phyloP scores from a whole-genome alignment of 371 early-diverging fungal species.

The Mucor saturninus region DNA sequence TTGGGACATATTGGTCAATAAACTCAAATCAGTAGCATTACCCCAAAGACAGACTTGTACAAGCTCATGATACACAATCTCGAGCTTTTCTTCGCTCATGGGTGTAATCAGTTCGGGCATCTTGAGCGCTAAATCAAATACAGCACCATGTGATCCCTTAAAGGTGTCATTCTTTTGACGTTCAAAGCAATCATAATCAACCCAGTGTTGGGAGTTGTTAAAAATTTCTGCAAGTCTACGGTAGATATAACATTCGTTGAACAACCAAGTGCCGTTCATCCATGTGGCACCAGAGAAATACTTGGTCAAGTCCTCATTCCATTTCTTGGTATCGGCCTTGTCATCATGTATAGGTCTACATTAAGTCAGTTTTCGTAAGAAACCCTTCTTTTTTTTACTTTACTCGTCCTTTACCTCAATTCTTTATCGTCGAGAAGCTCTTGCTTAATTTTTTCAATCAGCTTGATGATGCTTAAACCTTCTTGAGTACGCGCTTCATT shows the following conservation, averaged over 20 bases:
- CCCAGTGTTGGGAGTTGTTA: slow-evolving; percentile 63
- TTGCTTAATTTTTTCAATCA: slow-evolving; percentile 66
- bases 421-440: slow-evolving; percentile 70
- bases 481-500: slow-evolving; percentile 47
- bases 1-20: slow-evolving; percentile 74
- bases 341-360: slow-evolving; percentile 64
- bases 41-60: slow-evolving; percentile 86
- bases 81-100: slow-evolving; percentile 42
- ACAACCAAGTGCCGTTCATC: slow-evolving; percentile 78
- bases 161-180: slow-evolving; percentile 75
- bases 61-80: slow-evolving; percentile 70
- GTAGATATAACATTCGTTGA: slow-evolving; percentile 85
- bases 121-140: slow-evolving; percentile 68
- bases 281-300: slow-evolving; percentile 65
- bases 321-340: slow-evolving; percentile 59
- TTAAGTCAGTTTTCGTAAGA: neutral
- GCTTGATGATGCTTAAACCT: slow-evolving; percentile 66
- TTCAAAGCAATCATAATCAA: slow-evolving; percentile 74
- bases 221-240: slow-evolving; percentile 74
- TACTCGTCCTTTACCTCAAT: slow-evolving; percentile 46
- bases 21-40: slow-evolving; percentile 85
- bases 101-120: slow-evolving; percentile 47
- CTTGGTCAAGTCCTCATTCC: slow-evolving; percentile 64
- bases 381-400: neutral
- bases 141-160: slow-evolving; percentile 63